Evolutionary conservation across 2,329 filamentous ascomycete species (phyloP).

Genomic region (Zymoseptoria pseudotritici): DNA sequence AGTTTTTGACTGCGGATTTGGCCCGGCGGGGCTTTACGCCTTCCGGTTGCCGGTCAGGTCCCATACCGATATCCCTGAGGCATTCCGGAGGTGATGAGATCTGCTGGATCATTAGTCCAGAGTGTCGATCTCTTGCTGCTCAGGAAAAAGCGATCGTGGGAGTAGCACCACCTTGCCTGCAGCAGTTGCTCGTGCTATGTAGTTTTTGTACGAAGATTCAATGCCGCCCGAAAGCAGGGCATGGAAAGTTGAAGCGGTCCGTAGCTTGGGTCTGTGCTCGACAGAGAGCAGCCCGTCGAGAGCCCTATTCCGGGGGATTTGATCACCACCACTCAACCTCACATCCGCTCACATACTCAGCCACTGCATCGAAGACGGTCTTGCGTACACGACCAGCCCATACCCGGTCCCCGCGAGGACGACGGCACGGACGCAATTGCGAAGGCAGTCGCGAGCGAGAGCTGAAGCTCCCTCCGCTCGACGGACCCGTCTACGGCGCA

Average conservation of each 20-base stretch:
- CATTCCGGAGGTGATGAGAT: background rate
- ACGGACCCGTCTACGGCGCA: conserved; percentile 9
- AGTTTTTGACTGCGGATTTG: background rate
- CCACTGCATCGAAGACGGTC: background rate
- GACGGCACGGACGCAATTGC: background rate
- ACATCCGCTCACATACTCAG: background rate
- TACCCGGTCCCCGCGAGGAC: background rate
- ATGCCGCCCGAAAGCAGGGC: background rate
- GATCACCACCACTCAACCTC: background rate
- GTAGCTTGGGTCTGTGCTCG: background rate
- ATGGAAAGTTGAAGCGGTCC: background rate
- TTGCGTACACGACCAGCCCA: background rate
- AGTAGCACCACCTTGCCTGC: background rate
- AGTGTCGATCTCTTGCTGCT: background rate
- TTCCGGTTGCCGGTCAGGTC: too few species aligned
- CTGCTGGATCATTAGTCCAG: background rate
- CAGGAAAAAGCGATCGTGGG: background rate
- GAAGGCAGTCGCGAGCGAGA: background rate
- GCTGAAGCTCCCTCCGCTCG: background rate
- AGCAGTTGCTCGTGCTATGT: background rate
- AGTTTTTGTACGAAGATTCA: background rate
- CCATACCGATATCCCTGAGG: background rate
- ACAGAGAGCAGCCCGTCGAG: background rate
- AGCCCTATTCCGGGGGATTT: background rate
- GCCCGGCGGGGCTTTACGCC: too few species aligned